Evolutionary conservation across 75 land plant genomes (phyloP).

Genomic region (Pinus taeda): DNA sequence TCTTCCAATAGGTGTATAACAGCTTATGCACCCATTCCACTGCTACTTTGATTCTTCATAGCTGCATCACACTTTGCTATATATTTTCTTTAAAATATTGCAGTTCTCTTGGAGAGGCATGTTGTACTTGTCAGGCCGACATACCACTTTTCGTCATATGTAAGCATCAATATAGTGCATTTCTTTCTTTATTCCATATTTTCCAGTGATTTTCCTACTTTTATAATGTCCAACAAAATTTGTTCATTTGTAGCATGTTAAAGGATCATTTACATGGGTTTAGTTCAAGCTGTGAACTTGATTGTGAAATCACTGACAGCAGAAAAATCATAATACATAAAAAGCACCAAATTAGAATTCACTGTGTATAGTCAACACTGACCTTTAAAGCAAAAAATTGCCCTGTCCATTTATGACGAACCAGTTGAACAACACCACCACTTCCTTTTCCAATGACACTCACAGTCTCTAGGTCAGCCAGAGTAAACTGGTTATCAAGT

Average conservation of each 20-base stretch:
- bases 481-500: constrained; percentile 47
- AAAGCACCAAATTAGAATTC: constrained; percentile 1
- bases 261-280: neutral
- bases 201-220: neutral
- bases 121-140: neutral
- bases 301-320: neutral
- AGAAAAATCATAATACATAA: neutral
- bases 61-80: neutral
- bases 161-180: neutral
- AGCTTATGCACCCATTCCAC: too few species aligned
- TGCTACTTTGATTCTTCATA: neutral
- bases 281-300: neutral
- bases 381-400: constrained; percentile 69
- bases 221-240: neutral
- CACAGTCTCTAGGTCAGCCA: constrained; percentile 68
- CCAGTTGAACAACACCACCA: constrained; percentile 78
- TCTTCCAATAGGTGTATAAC: too few species aligned
- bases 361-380: neutral
- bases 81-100: neutral
- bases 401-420: constrained; percentile 63
- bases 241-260: neutral
- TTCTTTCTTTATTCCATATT: neutral
- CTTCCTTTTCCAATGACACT: constrained; percentile 76
- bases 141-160: neutral
- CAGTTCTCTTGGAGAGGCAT: neutral